Percentiles rank a stretch among this genome's conserved stretches.
These are phyloP conservation scores for Acanthamoeba royreba DNA, from an alignment of 208 protist genomes.

Conservation along the genomic window DNA sequence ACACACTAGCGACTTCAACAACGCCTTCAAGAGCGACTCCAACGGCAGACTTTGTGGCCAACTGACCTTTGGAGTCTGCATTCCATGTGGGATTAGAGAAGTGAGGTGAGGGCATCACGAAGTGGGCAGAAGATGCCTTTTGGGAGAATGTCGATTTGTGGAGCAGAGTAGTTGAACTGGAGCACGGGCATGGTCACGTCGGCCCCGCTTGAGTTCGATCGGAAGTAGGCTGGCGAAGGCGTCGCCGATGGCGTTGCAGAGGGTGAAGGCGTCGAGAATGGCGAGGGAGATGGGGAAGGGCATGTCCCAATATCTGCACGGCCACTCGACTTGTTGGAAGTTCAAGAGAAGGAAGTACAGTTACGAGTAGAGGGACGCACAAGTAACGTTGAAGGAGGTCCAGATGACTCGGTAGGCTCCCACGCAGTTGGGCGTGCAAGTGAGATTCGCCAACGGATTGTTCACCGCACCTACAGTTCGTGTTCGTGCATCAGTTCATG, in stretches of 20 bases:
- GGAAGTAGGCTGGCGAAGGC: background rate
- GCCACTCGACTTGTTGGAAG: too few relatives aligned
- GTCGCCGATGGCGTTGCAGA: background rate
- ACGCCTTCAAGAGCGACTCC: background rate
- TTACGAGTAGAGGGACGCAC: too few relatives aligned
- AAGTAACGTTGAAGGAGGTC: too few relatives aligned
- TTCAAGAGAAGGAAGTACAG: too few relatives aligned
- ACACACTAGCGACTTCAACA: background rate
- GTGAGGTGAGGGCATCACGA: background rate
- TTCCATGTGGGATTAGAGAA: background rate
- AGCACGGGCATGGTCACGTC: background rate
- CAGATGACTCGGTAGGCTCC: too few relatives aligned
- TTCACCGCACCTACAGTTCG: too few relatives aligned
- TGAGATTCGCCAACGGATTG: too few relatives aligned
- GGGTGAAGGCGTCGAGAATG: background rate
- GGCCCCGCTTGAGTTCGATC: background rate
- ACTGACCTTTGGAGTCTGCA: background rate
- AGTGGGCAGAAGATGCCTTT: background rate
- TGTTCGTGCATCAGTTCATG: too few relatives aligned
- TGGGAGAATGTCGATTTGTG: background rate
- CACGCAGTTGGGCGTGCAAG: too few relatives aligned
- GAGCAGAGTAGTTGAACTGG: background rate
- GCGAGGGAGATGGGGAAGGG: background rate
- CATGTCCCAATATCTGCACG: too few relatives aligned
- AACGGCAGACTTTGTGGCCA: background rate